These are phyloP conservation scores for Lactifluus pinguis DNA, from an alignment of 768 basidiomycete species.

Conservation along the genomic window DNA sequence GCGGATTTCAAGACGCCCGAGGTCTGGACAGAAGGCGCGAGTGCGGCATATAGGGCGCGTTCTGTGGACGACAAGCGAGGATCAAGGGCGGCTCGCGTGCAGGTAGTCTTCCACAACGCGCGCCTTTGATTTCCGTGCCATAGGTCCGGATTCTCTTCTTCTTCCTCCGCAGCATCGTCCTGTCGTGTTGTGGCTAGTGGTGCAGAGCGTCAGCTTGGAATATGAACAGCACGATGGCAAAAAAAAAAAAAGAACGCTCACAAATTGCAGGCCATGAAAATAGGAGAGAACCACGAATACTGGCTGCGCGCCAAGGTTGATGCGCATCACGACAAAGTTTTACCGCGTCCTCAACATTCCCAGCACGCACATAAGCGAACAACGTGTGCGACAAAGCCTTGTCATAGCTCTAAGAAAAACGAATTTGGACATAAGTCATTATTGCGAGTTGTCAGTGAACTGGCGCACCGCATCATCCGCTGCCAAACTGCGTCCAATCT, in stretches of 20 bases:
- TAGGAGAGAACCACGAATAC: slow-evolving; percentile 71
- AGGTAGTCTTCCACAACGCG: slow-evolving; percentile 82
- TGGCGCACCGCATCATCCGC: slow-evolving; percentile 68
- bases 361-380: slow-evolving; percentile 76
- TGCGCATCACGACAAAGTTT: slow-evolving; percentile 74
- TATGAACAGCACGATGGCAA: background rate
- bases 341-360: slow-evolving; percentile 77
- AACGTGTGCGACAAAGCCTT: slow-evolving; percentile 67
- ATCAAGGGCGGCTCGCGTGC: slow-evolving; percentile 68
- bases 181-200: slow-evolving; percentile 36
- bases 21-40: slow-evolving; percentile 66
- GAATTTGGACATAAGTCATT: background rate
- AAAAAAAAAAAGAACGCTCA: slow-evolving; percentile 27
- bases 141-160: slow-evolving; percentile 33
- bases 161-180: slow-evolving; percentile 39
- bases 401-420: slow-evolving; percentile 59
- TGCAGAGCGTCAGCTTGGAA: background rate
- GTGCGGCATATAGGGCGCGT: slow-evolving; percentile 80
- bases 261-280: slow-evolving; percentile 72
- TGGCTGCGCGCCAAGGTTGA: slow-evolving; percentile 89
- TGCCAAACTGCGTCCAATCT: slow-evolving; percentile 37
- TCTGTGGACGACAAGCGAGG: slow-evolving; percentile 53
- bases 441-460: too few species aligned
- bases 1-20: slow-evolving; percentile 56
- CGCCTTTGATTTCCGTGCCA: slow-evolving; percentile 73